These are phyloP conservation scores for Nakazawaea ishiwadae DNA, from an alignment of 805 yeast genomes.

Conservation along the genomic window DNA sequence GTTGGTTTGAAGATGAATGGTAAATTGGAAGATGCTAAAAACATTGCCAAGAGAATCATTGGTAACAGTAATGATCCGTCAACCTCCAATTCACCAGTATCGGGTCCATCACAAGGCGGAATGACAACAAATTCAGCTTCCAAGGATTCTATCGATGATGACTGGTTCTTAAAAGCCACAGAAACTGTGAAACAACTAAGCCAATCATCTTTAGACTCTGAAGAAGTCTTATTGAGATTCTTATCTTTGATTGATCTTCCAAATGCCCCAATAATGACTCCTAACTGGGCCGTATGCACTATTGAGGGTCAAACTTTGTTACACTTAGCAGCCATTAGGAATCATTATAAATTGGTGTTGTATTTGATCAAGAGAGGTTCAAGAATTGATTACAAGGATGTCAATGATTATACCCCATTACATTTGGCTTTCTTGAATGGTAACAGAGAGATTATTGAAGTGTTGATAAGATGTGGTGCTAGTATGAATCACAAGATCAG, in stretches of 20 bases:
- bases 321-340: slow-evolving; percentile 79
- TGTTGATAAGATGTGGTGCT: slow-evolving; percentile 62
- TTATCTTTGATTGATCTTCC: slow-evolving; percentile 58
- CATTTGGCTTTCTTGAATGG: slow-evolving; percentile 83
- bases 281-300: slow-evolving; percentile 81
- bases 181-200: slow-evolving; percentile 44
- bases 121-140: slow-evolving; percentile 10
- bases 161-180: slow-evolving; percentile 52
- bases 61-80: slow-evolving; percentile 48
- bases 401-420: slow-evolving; percentile 80
- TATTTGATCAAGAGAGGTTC: slow-evolving; percentile 62
- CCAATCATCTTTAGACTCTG: slow-evolving; percentile 39
- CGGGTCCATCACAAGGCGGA: too few relatives aligned
- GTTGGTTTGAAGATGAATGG: slow-evolving; percentile 98
- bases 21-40: slow-evolving; percentile 87
- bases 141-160: slow-evolving; percentile 24
- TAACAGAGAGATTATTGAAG: slow-evolving; percentile 56
- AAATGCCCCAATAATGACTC: slow-evolving; percentile 52
- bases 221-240: slow-evolving; percentile 44
- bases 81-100: slow-evolving; percentile 18
- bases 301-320: slow-evolving; percentile 81
- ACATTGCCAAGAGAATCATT: slow-evolving; percentile 87
- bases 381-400: slow-evolving; percentile 68
- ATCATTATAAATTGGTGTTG: slow-evolving; percentile 56
- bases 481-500: slow-evolving; percentile 46